Percentiles rank a stretch among this genome's conserved stretches.
These are phyloP conservation scores for Mycena latifolia DNA, from an alignment of 768 basidiomycete genomes.

Conservation along the genomic window DNA sequence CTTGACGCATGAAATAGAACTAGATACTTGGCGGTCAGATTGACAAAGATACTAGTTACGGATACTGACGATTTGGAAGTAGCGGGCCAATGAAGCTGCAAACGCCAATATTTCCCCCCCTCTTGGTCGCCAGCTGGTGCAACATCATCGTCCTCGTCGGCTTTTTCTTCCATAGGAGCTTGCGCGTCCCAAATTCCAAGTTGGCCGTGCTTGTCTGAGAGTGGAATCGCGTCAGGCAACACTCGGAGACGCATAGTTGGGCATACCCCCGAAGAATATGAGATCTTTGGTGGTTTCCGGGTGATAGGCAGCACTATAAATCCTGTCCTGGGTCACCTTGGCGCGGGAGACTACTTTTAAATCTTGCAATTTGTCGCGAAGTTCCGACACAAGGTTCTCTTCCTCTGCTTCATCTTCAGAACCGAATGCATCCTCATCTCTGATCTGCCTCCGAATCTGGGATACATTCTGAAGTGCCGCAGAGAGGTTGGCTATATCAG, in stretches of 20 bases:
- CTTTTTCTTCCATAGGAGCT: slow-evolving; percentile 72
- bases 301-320: slow-evolving; percentile 87
- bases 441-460: slow-evolving; percentile 52
- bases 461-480: slow-evolving; percentile 56
- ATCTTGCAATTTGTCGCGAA: slow-evolving; percentile 65
- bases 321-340: slow-evolving; percentile 80
- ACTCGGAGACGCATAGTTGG: not conserved
- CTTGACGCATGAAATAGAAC: slow-evolving; percentile 81
- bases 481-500: slow-evolving; percentile 62
- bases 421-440: slow-evolving; percentile 64
- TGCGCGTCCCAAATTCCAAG: slow-evolving; percentile 91
- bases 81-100: slow-evolving; percentile 89
- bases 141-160: slow-evolving; percentile 73
- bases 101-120: slow-evolving; percentile 83
- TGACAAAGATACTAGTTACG: not conserved
- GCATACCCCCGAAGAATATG: slow-evolving; percentile 85
- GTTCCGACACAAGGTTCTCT: slow-evolving; percentile 57
- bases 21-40: slow-evolving; percentile 9
- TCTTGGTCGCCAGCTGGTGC: slow-evolving; percentile 56
- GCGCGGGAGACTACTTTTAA: slow-evolving; percentile 81
- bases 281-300: slow-evolving; percentile 79
- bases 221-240: slow-evolving; percentile 8
- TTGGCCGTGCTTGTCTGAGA: slow-evolving; percentile 82
- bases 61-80: slow-evolving; percentile 67
- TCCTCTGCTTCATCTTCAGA: slow-evolving; percentile 63